These are phyloP conservation scores for Ganoderma meredithae DNA, from an alignment of 1,284 basidiomycete species.

Conservation along the genomic window DNA sequence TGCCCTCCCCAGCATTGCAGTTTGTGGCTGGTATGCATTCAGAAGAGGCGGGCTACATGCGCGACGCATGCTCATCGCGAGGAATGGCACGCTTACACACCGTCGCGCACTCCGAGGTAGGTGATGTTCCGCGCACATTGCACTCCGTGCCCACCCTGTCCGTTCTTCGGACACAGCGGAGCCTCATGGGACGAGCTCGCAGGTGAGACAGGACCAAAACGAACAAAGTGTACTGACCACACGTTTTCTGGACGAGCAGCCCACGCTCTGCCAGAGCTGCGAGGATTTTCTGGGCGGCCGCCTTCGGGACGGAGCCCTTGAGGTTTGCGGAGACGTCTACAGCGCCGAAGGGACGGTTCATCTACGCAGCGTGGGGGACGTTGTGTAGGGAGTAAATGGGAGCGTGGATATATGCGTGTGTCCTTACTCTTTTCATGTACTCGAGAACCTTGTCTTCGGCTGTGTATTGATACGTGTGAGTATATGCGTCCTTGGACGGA, in stretches of 20 bases:
- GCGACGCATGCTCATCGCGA: neutral
- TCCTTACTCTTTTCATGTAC: conserved; percentile 71
- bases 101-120: neutral
- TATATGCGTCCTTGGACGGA: neutral
- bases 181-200: neutral
- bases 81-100: neutral
- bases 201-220: neutral
- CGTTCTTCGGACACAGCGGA: neutral
- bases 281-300: conserved; percentile 84
- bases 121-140: neutral
- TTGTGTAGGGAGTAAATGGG: conserved; percentile 7
- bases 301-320: conserved; percentile 84
- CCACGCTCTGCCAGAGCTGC: conserved; percentile 79
- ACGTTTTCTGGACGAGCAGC: conserved; percentile 76
- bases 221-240: conserved; percentile 58
- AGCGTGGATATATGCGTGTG: neutral
- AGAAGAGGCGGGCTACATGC: neutral
- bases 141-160: neutral
- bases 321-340: conserved; percentile 90
- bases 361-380: conserved; percentile 47
- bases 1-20: neutral
- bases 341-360: conserved; percentile 80
- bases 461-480: conserved; percentile 42
- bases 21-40: neutral
- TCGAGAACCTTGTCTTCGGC: conserved; percentile 75